phyloP scores from a whole-genome alignment of 495 filamentous ascomycete genomes.

The Lentithecium fluviatile region DNA sequence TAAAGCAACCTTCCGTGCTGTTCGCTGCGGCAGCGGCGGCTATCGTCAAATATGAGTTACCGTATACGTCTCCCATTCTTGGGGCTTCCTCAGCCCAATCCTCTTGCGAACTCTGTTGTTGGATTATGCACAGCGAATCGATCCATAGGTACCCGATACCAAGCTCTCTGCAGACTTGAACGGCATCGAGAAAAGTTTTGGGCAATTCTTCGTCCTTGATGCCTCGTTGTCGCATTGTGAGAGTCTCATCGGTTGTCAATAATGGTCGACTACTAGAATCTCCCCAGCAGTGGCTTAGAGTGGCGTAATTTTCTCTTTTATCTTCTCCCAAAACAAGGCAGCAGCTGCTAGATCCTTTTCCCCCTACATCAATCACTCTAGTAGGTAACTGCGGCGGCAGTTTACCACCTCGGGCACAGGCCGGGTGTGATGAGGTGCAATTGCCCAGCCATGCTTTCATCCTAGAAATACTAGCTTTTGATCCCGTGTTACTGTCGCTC shows the following conservation, averaged over 20 bases:
- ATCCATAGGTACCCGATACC: constrained; percentile 31
- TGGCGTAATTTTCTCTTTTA: constrained; percentile 1
- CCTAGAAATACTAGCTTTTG: too few species aligned
- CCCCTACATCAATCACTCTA: not conserved
- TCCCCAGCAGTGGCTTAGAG: constrained; percentile 13
- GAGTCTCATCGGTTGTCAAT: not conserved
- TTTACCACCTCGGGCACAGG: too few species aligned
- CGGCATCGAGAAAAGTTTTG: constrained; percentile 22
- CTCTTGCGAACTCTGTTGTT: constrained; percentile 6
- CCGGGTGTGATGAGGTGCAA: too few species aligned
- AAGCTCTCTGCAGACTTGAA: not conserved
- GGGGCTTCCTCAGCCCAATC: constrained; percentile 10
- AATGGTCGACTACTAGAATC: not conserved
- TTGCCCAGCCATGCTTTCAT: too few species aligned
- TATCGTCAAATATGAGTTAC: not conserved
- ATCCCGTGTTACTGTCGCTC: too few species aligned
- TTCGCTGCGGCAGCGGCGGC: not conserved
- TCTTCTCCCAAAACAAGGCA: not conserved
- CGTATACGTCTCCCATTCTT: constrained; percentile 1
- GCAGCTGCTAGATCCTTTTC: too few species aligned
- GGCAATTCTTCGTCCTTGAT: constrained; percentile 9
- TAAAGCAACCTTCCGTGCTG: constrained; percentile 2
- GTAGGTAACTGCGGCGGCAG: not conserved
- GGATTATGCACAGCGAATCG: constrained; percentile 21
- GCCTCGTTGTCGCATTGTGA: not conserved